Evolutionary conservation across 1,139 yeast species (phyloP), one percentile per base, ranked within the genome.

Genomic region (Scheffersomyces illinoinensis): DNA sequence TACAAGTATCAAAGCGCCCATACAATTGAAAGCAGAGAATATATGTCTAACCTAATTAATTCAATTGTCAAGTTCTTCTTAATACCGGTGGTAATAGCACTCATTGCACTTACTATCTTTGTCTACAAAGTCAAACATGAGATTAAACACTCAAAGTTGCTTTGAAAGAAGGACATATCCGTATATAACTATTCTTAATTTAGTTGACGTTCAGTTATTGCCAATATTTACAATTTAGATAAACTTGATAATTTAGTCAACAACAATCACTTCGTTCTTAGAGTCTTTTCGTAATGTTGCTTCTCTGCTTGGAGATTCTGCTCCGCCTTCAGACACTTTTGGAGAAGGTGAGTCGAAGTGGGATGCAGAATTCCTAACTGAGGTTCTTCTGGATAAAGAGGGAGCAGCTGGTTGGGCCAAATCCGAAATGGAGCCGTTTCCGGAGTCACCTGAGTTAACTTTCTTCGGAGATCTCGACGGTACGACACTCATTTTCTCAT

Each of bases 111-210:
- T 58, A 72, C 77, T 2, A 67, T 79, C 8, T 72, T 82, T 59
- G 77, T 84, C 23, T 78, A 78, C 66, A 75, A 83, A 66, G 75
- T 85, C 59, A 79, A 87, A 70, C 82, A 75, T 59, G 87, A 84
- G 64, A 83, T 84, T 56, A 84, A 84, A 65, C 88, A 84, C 67
- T 75, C 86, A 8, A 85, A 85, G 65, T 74, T 85, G 54, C 76
- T 85, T 61, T 84, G 70, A 66, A 24, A 47, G 56, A 58, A 39
- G n/a, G 43, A 14, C 43, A 7, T 24, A 24, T 24, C 33, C 33
- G 10, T 24, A 24, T 8, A 24, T 8, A 24, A 24, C 12, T 33
- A 14, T 33, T 33, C 14, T 12, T 4, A 3, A 33, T 33, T 33
- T 33, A 33, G 17, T 33, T 10, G 14, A 10, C 17, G 2, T 12